Evolutionary conservation across 2,329 filamentous ascomycete genomes (phyloP).

Genomic region (Phaeosphaeriaceae sp.): DNA sequence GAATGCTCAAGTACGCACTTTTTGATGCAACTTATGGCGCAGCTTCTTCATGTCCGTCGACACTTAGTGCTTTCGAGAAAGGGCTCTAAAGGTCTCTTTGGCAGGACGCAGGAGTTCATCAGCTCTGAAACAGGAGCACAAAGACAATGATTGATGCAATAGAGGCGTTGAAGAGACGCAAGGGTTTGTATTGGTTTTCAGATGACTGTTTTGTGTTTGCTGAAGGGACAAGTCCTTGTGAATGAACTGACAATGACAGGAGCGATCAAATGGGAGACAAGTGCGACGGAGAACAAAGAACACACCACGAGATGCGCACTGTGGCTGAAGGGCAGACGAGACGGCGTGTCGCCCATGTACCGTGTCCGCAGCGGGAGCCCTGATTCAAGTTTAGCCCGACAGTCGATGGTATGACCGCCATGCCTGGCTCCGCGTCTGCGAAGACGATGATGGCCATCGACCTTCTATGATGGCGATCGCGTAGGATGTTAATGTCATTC

Average conservation of each 20-base stretch:
- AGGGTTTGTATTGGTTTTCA: not conserved
- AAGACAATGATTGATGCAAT: no score
- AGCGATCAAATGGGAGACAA: not conserved
- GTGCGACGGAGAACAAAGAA: not conserved
- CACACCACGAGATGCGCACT: not conserved
- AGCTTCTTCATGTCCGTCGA: not conserved
- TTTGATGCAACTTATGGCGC: not conserved
- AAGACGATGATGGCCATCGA: not conserved
- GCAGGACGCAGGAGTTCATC: not conserved
- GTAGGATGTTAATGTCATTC: no score
- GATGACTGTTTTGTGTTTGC: not conserved
- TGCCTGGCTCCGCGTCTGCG: not conserved
- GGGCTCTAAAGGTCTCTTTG: not conserved
- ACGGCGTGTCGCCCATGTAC: not conserved
- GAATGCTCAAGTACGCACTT: not conserved
- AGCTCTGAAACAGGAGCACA: not conserved
- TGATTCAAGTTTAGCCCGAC: not conserved
- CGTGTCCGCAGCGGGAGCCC: not conserved
- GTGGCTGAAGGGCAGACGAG: not conserved
- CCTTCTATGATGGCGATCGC: not conserved
- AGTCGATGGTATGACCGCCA: not conserved
- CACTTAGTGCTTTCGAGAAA: not conserved
- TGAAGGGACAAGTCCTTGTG: not conserved
- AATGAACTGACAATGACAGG: not conserved
- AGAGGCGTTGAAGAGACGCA: not conserved